Base-by-base conservation (phyloP, 2,329 filamentous ascomycete species). In the Neofusicoccum kwambonambiense region DNA sequence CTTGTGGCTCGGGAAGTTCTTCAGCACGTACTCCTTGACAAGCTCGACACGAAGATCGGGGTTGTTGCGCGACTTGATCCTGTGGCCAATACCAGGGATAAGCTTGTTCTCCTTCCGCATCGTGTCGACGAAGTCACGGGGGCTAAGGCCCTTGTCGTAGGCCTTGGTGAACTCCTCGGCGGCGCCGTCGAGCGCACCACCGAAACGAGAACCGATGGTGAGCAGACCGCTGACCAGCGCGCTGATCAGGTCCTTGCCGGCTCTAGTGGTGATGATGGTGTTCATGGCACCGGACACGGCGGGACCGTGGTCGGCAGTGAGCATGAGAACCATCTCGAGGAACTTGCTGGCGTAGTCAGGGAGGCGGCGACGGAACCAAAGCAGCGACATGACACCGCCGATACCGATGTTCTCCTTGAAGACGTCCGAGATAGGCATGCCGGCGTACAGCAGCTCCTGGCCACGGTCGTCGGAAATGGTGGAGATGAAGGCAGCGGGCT, bases 51-150 rank as follows among this genome's bases (percentile, higher is more conserved):
- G 95, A 73, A 99, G 90, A 88, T 99, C 95, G 69, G 95, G 95
- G 89, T 99, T 99, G 88, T 98, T 97, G 76, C 95, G 91, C 71
- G 95, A 99, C 89, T 99, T 99, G 86, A 99, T 92, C 82, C 93
- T 92, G 88, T 99, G 95, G 73, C 95, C 95, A 74, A 99, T 99
- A 86, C 95, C 95, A 69, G 95, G 95, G 74, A 99, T 85, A 74
- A 99, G 93, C 88, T 98, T 99, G 90, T 99, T 99, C 83, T 95
- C 92, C 87, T 98, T 99, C 82, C 95, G 89, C 94, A 98, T 98
- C 73, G 86, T 91, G 84, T 99, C 95, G 70, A 99, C 95, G 75
- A 99, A 99, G 82, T 99, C 95, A 87, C 95, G 93, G 67, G 95
- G 95, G 84, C 90, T 96, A 71, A 98, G 89, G 75, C 93, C 93